Conservation (phyloP, 371 early-diverging fungal species). For the Furculomyces boomerangus region DNA sequence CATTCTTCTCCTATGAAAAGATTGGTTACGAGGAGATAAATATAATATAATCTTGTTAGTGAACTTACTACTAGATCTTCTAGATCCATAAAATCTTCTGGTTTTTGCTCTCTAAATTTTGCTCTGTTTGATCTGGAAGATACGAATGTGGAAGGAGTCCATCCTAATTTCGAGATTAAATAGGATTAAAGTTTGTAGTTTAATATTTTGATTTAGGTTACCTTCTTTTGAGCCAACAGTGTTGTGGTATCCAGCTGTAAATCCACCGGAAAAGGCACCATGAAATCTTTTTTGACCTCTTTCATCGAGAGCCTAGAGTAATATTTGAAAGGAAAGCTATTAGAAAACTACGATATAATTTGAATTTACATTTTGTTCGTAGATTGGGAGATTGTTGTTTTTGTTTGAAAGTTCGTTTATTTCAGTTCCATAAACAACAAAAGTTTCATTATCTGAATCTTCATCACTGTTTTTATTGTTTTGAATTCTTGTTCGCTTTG, state of each 20-base stretch:
- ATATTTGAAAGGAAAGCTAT: background rate
- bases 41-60: background rate
- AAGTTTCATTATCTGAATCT: slow-evolving; percentile 1
- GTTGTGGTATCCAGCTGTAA: slow-evolving; percentile 84
- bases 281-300: slow-evolving; percentile 72
- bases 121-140: slow-evolving; percentile 2
- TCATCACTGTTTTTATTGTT: background rate
- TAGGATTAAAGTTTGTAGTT: too few relatives aligned
- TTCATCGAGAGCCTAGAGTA: slow-evolving; percentile 52
- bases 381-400: background rate
- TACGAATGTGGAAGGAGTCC: slow-evolving; percentile 5
- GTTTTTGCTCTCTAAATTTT: slow-evolving; percentile 16
- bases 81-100: slow-evolving; percentile 85
- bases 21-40: background rate
- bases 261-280: slow-evolving; percentile 91
- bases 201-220: too few relatives aligned
- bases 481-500: too few relatives aligned
- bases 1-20: background rate
- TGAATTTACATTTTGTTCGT: background rate
- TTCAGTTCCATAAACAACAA: background rate
- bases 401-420: background rate
- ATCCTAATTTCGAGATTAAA: background rate
- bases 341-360: background rate
- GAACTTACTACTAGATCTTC: slow-evolving; percentile 41
- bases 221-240: slow-evolving; percentile 90